Evolutionary conservation across 1,284 basidiomycete species (phyloP).

Genomic region (Ganoderma boninense): DNA sequence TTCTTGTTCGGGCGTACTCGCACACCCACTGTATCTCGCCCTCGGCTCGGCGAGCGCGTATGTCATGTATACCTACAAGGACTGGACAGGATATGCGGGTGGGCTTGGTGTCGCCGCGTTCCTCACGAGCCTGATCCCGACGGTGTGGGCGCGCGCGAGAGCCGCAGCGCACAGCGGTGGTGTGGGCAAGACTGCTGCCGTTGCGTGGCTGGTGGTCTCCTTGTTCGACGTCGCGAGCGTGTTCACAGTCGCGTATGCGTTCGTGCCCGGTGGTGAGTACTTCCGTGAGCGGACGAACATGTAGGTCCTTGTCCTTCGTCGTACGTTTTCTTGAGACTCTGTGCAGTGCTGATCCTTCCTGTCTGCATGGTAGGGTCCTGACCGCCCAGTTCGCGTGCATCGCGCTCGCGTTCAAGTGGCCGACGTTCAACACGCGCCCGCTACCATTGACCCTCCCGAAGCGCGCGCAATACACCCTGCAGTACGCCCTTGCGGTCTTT

Average conservation of each 20-base stretch:
- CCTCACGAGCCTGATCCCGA: constrained; percentile 70
- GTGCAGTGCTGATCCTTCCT: neutral
- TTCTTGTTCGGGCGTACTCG: constrained; percentile 39
- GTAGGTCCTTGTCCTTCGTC: constrained; percentile 46
- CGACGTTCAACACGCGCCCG: constrained; percentile 33
- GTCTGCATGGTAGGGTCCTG: constrained; percentile 52
- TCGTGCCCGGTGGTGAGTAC: constrained; percentile 85
- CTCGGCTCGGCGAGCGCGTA: constrained; percentile 62
- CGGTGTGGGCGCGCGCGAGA: constrained; percentile 56
- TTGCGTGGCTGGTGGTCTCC: constrained; percentile 70
- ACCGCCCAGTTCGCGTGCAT: constrained; percentile 58
- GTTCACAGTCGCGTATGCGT: constrained; percentile 90
- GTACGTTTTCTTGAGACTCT: too few relatives aligned
- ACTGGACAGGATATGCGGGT: constrained; percentile 82
- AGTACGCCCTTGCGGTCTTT: constrained; percentile 49
- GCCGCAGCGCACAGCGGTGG: constrained; percentile 41
- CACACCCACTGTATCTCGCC: constrained; percentile 59
- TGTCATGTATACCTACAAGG: constrained; percentile 65
- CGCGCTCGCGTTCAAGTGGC: constrained; percentile 55
- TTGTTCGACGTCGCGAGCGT: constrained; percentile 76
- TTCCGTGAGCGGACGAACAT: constrained; percentile 86
- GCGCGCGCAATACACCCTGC: constrained; percentile 46
- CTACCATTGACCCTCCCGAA: constrained; percentile 50
- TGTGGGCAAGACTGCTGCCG: constrained; percentile 58
- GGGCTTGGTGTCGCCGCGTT: constrained; percentile 77